Evolutionary conservation across 805 yeast genomes (phyloP), one percentile per base, ranked within the genome.

Genomic region (Wickerhamiella sergipiensis): DNA sequence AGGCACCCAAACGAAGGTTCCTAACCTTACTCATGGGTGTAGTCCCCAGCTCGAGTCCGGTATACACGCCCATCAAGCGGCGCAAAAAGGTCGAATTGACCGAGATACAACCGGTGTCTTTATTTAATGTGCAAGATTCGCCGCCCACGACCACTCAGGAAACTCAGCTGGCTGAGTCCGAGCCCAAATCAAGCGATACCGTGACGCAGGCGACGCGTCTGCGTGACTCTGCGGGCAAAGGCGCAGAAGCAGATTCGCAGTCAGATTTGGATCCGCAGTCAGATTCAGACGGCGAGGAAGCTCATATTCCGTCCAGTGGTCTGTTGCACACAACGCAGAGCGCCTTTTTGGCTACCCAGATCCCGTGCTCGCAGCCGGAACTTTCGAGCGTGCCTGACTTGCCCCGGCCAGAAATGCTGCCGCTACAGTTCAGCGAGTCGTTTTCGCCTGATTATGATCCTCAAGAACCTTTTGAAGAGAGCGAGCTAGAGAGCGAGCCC

Each of bases 1-100:
- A n/a, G n/a, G n/a, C n/a, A n/a, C n/a, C n/a, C n/a, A n/a, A n/a
- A n/a, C n/a, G n/a, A n/a, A n/a, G n/a, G n/a, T n/a, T n/a, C 26
- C 26, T 24, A 24, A 29, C 12, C 33, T 29, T 29, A 29, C 33
- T 24, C 26, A 29, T 29, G 33, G 43, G 43, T 6, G 62, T 57
- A 33, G 52, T 60, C n/a, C 63, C 63, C 17, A 58, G 61, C 31
- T 59, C 62, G 24, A 59, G 62, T 49, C 63, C 63, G n/a, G 19
- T 44, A 1, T 56, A 52, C 45, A 55, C 63, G 53, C 63, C 63
- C 40, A 17, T 36, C 38, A 52, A 50, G 49, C 51, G 54, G 22
- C 38, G 45, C 17, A 46, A 33, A 19, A 15, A 17, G 42, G 43
- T 36, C 10, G 31, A 36, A n/a, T 9, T 31, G 12, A 15, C 17